Evolutionary conservation across 2,329 filamentous ascomycete genomes (phyloP).

Genomic region (Arthrobotrys sinensis): DNA sequence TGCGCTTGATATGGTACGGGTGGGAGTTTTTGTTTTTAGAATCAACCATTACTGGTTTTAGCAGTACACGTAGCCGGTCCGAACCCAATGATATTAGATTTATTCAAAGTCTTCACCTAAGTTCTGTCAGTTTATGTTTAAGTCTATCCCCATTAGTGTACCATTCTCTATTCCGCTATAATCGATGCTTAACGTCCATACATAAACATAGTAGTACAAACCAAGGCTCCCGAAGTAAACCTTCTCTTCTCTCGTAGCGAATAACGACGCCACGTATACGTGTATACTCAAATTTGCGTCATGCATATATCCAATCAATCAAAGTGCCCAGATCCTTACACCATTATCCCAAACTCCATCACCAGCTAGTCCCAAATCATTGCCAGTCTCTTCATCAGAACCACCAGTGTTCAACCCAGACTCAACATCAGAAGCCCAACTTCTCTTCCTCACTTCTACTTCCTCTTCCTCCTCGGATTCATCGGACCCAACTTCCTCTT

Average conservation of each 20-base stretch:
- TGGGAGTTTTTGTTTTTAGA: no score
- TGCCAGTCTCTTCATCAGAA: background rate
- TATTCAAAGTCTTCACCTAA: no score
- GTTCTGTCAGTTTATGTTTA: no score
- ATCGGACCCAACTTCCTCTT: background rate
- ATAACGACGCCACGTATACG: background rate
- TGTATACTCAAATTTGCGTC: background rate
- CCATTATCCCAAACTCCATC: slow-evolving; percentile 45
- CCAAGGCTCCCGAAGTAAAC: background rate
- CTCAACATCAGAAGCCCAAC: slow-evolving; percentile 25
- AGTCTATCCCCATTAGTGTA: no score
- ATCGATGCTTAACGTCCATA: no score
- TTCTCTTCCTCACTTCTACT: slow-evolving; percentile 19
- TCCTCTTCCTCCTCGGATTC: slow-evolving; percentile 11
- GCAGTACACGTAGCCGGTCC: no score
- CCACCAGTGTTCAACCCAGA: background rate
- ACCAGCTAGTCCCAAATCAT: background rate
- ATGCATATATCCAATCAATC: background rate
- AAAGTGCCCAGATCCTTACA: slow-evolving; percentile 36
- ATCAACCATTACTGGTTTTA: no score
- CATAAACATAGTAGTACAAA: no score
- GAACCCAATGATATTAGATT: no score
- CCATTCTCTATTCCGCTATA: no score
- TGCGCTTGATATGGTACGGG: no score
- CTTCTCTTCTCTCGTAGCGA: background rate